phyloP scores from a whole-genome alignment of 306 rosid species.

The Cercis canadensis region DNA sequence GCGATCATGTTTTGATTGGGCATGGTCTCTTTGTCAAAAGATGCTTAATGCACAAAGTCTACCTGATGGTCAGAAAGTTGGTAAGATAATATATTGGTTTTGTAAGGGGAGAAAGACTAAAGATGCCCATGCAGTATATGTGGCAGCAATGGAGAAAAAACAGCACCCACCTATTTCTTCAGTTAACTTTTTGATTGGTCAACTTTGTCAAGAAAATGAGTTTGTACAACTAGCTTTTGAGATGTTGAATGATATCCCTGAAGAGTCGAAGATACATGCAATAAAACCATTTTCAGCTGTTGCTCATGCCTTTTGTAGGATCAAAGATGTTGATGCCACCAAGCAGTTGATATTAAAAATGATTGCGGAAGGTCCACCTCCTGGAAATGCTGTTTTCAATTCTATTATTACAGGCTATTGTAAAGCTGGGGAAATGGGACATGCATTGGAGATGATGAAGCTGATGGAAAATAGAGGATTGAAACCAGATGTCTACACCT shows the following conservation, averaged over 20 bases:
- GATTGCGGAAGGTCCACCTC: conserved; percentile 77
- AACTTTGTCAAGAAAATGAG: conserved; percentile 59
- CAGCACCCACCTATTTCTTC: conserved; percentile 40
- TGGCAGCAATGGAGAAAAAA: conserved; percentile 54
- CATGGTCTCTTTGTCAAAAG: conserved; percentile 57
- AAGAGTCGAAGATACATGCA: conserved; percentile 51
- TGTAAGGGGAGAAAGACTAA: conserved; percentile 63
- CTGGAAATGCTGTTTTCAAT: conserved; percentile 86
- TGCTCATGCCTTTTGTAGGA: conserved; percentile 69
- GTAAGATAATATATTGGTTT: conserved; percentile 66
- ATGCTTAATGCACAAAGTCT: conserved; percentile 61
- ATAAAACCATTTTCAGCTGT: conserved; percentile 68
- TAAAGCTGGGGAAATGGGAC: conserved; percentile 64
- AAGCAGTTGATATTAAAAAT: conserved; percentile 61
- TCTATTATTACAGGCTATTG: conserved; percentile 60
- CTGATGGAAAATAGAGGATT: conserved; percentile 82
- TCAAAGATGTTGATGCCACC: conserved; percentile 61
- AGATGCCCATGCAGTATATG: conserved; percentile 63
- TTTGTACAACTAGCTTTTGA: conserved; percentile 63
- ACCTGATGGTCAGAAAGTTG: conserved; percentile 64
- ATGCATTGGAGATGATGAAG: conserved; percentile 65
- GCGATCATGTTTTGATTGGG: conserved; percentile 57
- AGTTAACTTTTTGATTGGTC: conserved; percentile 48
- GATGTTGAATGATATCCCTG: conserved; percentile 56
- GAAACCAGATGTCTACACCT: conserved; percentile 78